These are phyloP conservation scores for Linnemannia hyalina DNA, from an alignment of 192 early-diverging fungal genomes.

Conservation along the genomic window DNA sequence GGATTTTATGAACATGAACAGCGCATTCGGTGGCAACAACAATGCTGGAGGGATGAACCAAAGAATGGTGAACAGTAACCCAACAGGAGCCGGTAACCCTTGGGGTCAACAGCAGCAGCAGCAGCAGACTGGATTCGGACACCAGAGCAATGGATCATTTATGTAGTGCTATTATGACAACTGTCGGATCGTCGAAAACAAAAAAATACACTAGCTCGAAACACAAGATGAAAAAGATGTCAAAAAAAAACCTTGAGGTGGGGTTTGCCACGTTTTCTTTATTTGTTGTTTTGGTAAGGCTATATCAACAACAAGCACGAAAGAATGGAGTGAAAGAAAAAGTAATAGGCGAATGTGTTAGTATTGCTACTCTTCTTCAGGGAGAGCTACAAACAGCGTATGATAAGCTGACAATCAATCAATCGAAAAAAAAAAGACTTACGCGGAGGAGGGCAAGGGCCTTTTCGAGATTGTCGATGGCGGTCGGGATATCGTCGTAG, in stretches of 20 bases:
- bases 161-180: background rate
- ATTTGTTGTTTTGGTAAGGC: conserved; percentile 42
- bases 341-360: background rate
- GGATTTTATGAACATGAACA: conserved; percentile 8
- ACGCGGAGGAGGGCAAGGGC: conserved; percentile 68
- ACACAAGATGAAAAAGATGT: background rate
- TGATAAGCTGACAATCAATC: conserved; percentile 16
- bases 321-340: background rate
- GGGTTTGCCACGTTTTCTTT: background rate
- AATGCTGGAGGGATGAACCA: background rate
- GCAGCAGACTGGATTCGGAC: conserved; percentile 24
- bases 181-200: background rate
- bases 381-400: background rate
- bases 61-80: conserved; percentile 19
- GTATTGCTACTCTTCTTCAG: background rate
- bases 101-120: conserved; percentile 32
- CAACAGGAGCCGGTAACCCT: conserved; percentile 18
- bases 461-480: conserved; percentile 81
- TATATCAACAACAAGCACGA: background rate
- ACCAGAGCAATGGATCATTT: conserved; percentile 12
- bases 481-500: conserved; percentile 93
- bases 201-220: background rate
- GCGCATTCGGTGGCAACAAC: conserved; percentile 12
- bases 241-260: background rate
- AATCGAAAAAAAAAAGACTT: conserved; percentile 48